phyloP scores from a whole-genome alignment of 768 basidiomycete genomes.

The Boletus tylopilopsis region DNA sequence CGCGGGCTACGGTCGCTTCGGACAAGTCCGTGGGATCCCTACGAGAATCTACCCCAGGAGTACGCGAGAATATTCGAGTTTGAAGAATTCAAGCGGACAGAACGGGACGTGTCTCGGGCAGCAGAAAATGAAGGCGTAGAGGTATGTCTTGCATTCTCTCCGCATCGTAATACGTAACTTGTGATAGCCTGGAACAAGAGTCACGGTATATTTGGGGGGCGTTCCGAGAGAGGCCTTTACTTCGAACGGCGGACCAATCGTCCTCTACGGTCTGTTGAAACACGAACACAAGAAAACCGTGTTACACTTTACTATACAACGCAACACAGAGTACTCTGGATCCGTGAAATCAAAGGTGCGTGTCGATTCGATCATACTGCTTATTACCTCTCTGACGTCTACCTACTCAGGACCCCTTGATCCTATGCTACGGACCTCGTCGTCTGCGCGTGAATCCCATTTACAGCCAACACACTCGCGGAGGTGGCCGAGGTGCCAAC shows the following conservation, averaged over 20 bases:
- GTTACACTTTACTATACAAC: constrained; percentile 86
- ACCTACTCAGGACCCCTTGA: constrained; percentile 69
- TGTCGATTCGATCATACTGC: background rate
- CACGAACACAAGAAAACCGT: constrained; percentile 97
- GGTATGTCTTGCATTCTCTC: constrained; percentile 41
- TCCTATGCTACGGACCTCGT: constrained; percentile 87
- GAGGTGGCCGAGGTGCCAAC: constrained; percentile 88
- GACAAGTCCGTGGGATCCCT: constrained; percentile 97
- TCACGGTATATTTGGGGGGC: constrained; percentile 70
- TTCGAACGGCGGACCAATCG: constrained; percentile 44
- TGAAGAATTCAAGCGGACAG: constrained; percentile 88
- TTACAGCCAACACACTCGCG: constrained; percentile 89
- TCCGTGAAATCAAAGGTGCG: constrained; percentile 87
- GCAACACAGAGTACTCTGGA: constrained; percentile 91
- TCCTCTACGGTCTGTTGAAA: constrained; percentile 79
- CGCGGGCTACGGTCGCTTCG: constrained; percentile 89
- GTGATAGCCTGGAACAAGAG: constrained; percentile 72
- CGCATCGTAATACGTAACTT: background rate
- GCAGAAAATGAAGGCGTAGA: constrained; percentile 69
- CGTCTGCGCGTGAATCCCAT: constrained; percentile 81
- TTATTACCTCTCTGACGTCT: background rate
- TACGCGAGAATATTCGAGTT: constrained; percentile 97
- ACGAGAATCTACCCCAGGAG: constrained; percentile 90
- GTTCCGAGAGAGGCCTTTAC: constrained; percentile 60
- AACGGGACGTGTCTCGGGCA: constrained; percentile 60